Base-by-base conservation (phyloP, 805 yeast genomes). In the Candida corydali region DNA sequence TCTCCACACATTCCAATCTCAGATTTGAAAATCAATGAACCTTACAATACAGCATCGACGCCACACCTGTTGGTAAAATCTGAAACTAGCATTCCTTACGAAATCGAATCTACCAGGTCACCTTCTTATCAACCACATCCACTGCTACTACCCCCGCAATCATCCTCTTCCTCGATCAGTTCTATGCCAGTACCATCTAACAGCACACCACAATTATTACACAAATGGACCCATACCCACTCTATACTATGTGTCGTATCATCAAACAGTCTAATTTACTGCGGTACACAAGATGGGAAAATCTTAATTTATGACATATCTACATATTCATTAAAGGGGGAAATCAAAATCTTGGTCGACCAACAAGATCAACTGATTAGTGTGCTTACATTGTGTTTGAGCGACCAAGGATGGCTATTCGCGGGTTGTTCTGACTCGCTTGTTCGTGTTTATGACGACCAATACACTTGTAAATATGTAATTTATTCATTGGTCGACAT, bases 351-450 rank as follows among this genome's bases (percentile, higher is more conserved):
- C 30, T 57, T 56, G 6, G 49, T 48, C 15, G 86, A 85, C n/a
- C 86, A 82, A 50, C 61, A 73, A 0, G 86, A 85, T n/a, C 86
- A 82, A 50, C 61, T 73, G 0, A 82, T 88, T 0, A 74, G 88
- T n/a, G 86, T 91, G 2, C 63, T 88, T 25, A 81, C 93, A 50
- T 54, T 91, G 41, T 62, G 77, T 17, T 61, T 75, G 29, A 73
- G 79, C 8, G 56, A 60, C 3, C 70, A 67, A 44, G 88, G 78
- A 48, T 70, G 63, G 32, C 67, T 91, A 26, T 83, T 93, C 50
- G 78, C 93, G 25, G 96, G 93, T 2, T 91, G 95, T 2, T 80
- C 93, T 7, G 98, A 91, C 54, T 88, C 97, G 2, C 64, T 91
- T 32, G 82, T 91, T 22, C 85, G 87, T 53, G 78, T 87, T 1